Evolutionary conservation across 2,329 filamentous ascomycete genomes (phyloP), one percentile per base, ranked within the genome.

Genomic region (Trichoderma cornu-damae): DNA sequence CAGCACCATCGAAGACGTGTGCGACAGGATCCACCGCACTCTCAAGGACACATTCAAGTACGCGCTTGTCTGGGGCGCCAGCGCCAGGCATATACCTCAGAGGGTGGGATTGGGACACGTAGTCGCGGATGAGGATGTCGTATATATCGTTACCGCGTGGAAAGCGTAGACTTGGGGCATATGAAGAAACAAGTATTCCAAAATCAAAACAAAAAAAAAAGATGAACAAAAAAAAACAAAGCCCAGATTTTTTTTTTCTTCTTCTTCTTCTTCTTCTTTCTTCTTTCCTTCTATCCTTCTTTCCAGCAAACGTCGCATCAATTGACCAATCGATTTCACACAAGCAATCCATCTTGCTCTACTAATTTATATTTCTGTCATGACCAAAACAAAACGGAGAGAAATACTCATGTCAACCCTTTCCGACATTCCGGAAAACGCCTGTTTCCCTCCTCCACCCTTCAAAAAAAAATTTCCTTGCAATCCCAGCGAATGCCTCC

Each of bases 11-110:
- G 94, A 97, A 75, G 93, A 99, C 72, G 94, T 99, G 8, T 99
- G 94, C 73, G 94, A 99, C 73, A 85, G 90, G 66, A 89, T 99
- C 64, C 94, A 99, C 75, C 81, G 94, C 61, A 94, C 85, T 24
- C 77, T 99, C 63, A 99, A 97, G 82, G 95, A 99, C 62, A 96
- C 91, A 4, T 99, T 97, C 81, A 99, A 97, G 79, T 96, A 97
- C 75, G 95, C 94, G 3, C 75, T 97, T 63, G 94, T 99, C 0
- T 99, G 95, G 95, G 94, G 94, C 4, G 92, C 92, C 16, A 97
- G 93, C 73, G 94, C 94, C 34, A 85, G 90, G 67, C 95, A 99
- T 77, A 80, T 97, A 34, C 94, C 95, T 34, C 94, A 99, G 78
- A 80, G 94, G 61, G 93, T 96, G 35, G 95, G 94, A 1, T 73